These are phyloP conservation scores for Termitomyces eurrhizus DNA, from an alignment of 768 basidiomycete species.

Conservation along the genomic window DNA sequence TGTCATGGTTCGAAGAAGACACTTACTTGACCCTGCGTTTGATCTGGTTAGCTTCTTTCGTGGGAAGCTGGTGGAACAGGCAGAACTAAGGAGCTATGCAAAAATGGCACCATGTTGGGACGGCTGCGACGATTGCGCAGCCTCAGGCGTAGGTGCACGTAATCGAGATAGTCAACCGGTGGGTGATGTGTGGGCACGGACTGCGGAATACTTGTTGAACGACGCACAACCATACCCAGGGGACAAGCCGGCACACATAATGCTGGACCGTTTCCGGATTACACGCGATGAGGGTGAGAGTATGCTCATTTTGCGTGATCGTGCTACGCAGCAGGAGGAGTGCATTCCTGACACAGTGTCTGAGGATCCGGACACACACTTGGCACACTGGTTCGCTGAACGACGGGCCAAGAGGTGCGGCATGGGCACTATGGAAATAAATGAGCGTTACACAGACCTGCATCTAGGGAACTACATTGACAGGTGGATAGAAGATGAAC, in stretches of 20 bases:
- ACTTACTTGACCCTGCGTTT: not conserved
- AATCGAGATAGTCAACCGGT: not conserved
- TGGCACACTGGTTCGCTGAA: not conserved
- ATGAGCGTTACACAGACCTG: not conserved
- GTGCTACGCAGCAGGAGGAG: not conserved
- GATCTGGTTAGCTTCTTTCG: not conserved
- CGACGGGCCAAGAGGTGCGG: not conserved
- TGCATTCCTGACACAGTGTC: not conserved
- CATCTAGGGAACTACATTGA: not conserved
- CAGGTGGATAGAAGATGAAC: not conserved
- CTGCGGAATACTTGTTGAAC: not conserved
- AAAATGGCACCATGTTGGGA: not conserved
- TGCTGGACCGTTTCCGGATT: not conserved
- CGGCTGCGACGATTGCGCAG: not conserved
- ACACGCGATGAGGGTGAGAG: accelerated
- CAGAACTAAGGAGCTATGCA: not conserved
- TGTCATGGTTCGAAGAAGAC: not conserved
- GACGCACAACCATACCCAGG: constrained; percentile 1
- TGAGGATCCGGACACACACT: not conserved
- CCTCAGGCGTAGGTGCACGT: not conserved
- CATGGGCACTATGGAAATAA: accelerated
- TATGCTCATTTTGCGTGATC: not conserved
- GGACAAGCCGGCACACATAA: not conserved
- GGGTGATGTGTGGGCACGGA: not conserved
- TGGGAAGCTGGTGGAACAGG: not conserved